Conservation (phyloP, 1,284 basidiomycete species). For the Pyrrhoderma noxium region DNA sequence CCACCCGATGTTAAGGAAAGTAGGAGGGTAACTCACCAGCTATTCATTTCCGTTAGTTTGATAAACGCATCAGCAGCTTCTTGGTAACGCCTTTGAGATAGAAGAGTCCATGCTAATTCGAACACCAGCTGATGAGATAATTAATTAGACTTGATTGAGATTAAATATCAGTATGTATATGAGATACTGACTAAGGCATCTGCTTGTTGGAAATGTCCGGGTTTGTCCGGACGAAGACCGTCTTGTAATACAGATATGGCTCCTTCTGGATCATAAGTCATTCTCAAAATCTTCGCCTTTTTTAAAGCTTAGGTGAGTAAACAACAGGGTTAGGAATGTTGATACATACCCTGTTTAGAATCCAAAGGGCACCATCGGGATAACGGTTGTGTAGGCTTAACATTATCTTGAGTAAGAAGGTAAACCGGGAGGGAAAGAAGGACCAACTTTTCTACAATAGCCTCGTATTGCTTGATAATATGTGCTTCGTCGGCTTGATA, state of each 20-base stretch:
- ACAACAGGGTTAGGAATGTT: neutral
- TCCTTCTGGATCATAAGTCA: slow-evolving; percentile 53
- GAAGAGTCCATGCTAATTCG: slow-evolving; percentile 69
- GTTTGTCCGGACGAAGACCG: slow-evolving; percentile 47
- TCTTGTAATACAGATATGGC: slow-evolving; percentile 56
- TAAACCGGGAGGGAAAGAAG: slow-evolving; percentile 3
- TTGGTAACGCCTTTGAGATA: slow-evolving; percentile 55
- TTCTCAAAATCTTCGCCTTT: slow-evolving; percentile 71
- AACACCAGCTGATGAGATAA: slow-evolving; percentile 48
- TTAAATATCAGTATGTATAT: neutral
- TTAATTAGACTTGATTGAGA: neutral
- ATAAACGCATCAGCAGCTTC: slow-evolving; percentile 64
- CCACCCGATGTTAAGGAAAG: neutral
- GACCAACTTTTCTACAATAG: slow-evolving; percentile 51
- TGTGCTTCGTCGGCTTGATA: slow-evolving; percentile 66
- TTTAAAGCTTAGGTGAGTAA: slow-evolving; percentile 23
- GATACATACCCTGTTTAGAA: slow-evolving; percentile 53
- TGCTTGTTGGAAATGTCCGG: slow-evolving; percentile 57
- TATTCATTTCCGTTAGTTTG: slow-evolving; percentile 56
- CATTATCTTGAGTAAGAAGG: neutral
- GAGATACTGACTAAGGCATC: slow-evolving; percentile 52
- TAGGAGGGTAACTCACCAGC: slow-evolving; percentile 40
- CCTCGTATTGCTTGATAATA: slow-evolving; percentile 54
- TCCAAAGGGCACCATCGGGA: slow-evolving; percentile 67
- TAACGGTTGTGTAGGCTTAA: slow-evolving; percentile 47